Evolutionary conservation across 1,284 basidiomycete species (phyloP).

Genomic region (Apiotrichum gracile): DNA sequence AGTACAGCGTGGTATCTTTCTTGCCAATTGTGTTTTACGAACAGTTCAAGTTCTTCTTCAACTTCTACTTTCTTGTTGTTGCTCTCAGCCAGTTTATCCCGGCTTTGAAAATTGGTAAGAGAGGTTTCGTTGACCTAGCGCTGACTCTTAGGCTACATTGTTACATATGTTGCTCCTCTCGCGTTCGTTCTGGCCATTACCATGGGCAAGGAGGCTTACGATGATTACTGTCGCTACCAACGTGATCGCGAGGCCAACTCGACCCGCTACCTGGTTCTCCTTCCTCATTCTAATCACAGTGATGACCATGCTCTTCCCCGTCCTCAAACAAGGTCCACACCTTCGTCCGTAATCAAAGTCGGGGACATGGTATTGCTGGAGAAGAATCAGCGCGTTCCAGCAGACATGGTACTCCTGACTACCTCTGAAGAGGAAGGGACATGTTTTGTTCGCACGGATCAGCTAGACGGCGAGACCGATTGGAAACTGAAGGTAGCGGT

Average conservation of each 20-base stretch:
- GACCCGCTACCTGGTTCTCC: conserved; percentile 77
- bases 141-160: conserved; percentile 69
- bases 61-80: conserved; percentile 95
- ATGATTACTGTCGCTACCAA: conserved; percentile 89
- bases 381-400: conserved; percentile 95
- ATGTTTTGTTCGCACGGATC: conserved; percentile 96
- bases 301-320: conserved; percentile 20
- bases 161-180: conserved; percentile 92
- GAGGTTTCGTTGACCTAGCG: not conserved
- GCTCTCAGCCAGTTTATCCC: conserved; percentile 95
- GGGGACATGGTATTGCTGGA: conserved; percentile 88
- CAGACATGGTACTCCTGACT: conserved; percentile 83
- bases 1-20: conserved; percentile 93
- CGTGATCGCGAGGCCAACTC: conserved; percentile 94
- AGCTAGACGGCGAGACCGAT: conserved; percentile 97
- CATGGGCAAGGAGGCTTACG: conserved; percentile 97
- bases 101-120: conserved; percentile 84
- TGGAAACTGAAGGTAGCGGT: conserved; percentile 96
- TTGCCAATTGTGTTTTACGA: conserved; percentile 95
- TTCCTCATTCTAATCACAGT: conserved; percentile 45
- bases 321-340: conserved; percentile 58
- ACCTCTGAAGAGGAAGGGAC: conserved; percentile 77
- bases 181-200: conserved; percentile 92
- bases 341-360: conserved; percentile 81
- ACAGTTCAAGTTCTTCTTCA: conserved; percentile 99